Evolutionary conservation across 768 basidiomycete species (phyloP).

Genomic region (Psilocybe azurescens): DNA sequence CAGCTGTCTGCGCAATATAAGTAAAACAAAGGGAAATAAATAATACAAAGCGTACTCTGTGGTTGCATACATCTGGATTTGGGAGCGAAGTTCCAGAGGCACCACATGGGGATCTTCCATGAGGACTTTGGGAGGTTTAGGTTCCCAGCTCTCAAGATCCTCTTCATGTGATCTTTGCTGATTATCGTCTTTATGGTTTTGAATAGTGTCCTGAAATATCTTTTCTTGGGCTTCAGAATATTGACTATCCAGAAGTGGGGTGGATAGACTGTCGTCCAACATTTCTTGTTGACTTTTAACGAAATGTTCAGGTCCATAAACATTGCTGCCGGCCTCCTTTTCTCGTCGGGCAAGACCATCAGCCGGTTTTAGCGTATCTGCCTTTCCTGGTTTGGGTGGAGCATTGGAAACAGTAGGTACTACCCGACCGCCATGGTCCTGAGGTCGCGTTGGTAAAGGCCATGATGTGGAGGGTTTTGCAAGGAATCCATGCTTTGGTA

Average conservation of each 20-base stretch:
- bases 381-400: slow-evolving; percentile 54
- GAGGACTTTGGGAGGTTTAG: slow-evolving; percentile 60
- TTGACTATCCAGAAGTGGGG: not conserved
- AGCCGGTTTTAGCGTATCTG: slow-evolving; percentile 49
- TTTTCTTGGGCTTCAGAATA: not conserved
- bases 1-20: slow-evolving; percentile 47
- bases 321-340: slow-evolving; percentile 17
- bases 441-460: slow-evolving; percentile 51
- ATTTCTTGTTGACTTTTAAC: slow-evolving; percentile 38
- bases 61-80: slow-evolving; percentile 81
- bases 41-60: slow-evolving; percentile 57
- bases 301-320: slow-evolving; percentile 14
- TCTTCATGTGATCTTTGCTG: slow-evolving; percentile 1
- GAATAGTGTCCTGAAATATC: not conserved
- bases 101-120: slow-evolving; percentile 50
- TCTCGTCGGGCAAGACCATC: slow-evolving; percentile 28
- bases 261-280: slow-evolving; percentile 21
- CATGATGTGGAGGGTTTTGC: slow-evolving; percentile 63
- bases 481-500: slow-evolving; percentile 65
- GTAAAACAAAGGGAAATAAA: slow-evolving; percentile 1
- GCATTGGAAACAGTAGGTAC: slow-evolving; percentile 41
- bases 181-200: not conserved
- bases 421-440: slow-evolving; percentile 37
- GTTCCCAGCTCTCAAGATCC: slow-evolving; percentile 47
- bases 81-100: slow-evolving; percentile 57